Percentiles rank a stretch among this genome's conserved stretches.
Evolutionary conservation across 2,329 filamentous ascomycete genomes (phyloP).

Genomic region (Ophiostoma pallidulum): DNA sequence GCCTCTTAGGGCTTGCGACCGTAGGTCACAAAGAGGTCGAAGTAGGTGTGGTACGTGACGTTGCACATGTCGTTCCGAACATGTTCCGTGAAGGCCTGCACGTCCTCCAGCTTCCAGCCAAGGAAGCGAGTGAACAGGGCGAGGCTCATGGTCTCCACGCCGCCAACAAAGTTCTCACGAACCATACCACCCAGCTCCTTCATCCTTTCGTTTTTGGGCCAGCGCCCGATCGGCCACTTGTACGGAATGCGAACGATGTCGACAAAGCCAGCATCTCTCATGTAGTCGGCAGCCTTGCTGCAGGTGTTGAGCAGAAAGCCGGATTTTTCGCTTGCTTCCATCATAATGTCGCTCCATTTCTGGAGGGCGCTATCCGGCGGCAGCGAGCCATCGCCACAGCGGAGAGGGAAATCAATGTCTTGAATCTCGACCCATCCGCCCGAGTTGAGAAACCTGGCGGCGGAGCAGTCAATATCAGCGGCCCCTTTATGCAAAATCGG

Average conservation of each 20-base stretch:
- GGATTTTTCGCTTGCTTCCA: constrained; percentile 21
- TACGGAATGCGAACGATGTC: constrained; percentile 23
- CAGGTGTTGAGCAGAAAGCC: constrained; percentile 23
- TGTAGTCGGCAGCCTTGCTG: constrained; percentile 21
- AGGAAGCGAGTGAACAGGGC: constrained; percentile 29
- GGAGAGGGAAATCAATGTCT: constrained; percentile 24
- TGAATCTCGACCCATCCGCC: constrained; percentile 22
- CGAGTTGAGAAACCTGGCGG: constrained; percentile 16
- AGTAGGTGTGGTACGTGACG: constrained; percentile 22
- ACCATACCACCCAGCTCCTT: constrained; percentile 29
- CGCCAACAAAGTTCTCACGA: constrained; percentile 23
- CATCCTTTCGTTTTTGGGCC: constrained; percentile 26
- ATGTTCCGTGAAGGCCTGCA: constrained; percentile 19
- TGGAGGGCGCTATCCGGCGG: constrained; percentile 18
- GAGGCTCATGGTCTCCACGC: constrained; percentile 27
- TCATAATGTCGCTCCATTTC: constrained; percentile 23
- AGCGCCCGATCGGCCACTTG: constrained; percentile 30
- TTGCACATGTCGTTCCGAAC: constrained; percentile 22
- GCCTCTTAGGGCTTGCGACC: constrained; percentile 19
- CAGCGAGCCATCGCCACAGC: constrained; percentile 24
- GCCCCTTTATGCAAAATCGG: too few relatives aligned
- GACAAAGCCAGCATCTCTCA: constrained; percentile 26
- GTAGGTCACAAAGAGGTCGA: constrained; percentile 22
- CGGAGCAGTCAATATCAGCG: background rate
- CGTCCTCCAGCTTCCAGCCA: constrained; percentile 26